These are phyloP conservation scores for Pyronema omphalodes DNA, from an alignment of 495 filamentous ascomycete species.

Conservation along the genomic window DNA sequence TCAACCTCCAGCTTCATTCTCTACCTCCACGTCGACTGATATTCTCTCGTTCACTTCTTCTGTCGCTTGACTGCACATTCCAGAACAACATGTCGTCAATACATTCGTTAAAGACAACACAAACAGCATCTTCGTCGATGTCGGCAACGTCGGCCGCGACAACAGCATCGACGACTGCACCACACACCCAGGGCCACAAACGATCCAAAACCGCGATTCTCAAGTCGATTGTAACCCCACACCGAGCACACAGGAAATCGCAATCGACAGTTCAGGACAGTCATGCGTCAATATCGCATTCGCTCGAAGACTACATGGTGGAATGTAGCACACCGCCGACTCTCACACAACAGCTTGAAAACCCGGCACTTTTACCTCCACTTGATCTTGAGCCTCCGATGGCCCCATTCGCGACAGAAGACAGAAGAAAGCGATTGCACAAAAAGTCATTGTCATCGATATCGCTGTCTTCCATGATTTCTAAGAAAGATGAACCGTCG, in stretches of 20 bases:
- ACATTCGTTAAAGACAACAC: no score
- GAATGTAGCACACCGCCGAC: constrained; percentile 14
- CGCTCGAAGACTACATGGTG: constrained; percentile 21
- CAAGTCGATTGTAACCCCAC: constrained; percentile 23
- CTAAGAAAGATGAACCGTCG: constrained; percentile 9
- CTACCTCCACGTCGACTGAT: no score
- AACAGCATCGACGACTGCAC: not conserved
- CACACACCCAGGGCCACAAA: constrained; percentile 16
- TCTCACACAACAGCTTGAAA: constrained; percentile 14
- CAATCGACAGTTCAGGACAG: not conserved
- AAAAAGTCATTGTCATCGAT: constrained; percentile 22
- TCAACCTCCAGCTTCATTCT: no score
- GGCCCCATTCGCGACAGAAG: constrained; percentile 18
- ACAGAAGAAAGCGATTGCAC: constrained; percentile 11
- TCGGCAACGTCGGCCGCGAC: not conserved
- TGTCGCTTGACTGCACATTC: no score
- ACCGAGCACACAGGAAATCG: constrained; percentile 19
- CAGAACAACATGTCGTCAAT: no score
- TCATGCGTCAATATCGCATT: constrained; percentile 8
- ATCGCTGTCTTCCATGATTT: constrained; percentile 21
- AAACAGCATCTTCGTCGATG: no score
- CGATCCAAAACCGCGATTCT: constrained; percentile 23
- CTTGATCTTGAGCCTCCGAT: constrained; percentile 16
- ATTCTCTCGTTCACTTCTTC: no score
- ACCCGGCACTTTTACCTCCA: constrained; percentile 10